Base-by-base conservation (phyloP, 345 rosid genomes). In the Acer saccharum region DNA sequence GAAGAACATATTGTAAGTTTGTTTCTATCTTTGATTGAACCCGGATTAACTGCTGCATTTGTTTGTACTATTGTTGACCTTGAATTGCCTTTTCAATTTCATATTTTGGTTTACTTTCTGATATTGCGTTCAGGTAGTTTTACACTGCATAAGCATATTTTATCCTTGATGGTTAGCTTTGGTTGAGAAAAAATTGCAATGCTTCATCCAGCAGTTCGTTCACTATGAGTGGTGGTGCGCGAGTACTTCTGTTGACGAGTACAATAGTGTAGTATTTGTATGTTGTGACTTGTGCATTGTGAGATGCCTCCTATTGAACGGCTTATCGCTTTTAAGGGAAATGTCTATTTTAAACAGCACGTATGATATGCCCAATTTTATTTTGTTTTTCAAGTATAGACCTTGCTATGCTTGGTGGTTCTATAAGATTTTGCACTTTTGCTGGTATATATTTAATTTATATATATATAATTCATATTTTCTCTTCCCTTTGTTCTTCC, bases 1-100 rank as follows among this genome's bases (percentile, higher is more conserved):
- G 79, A 85, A 65, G 89, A 75, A 50, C 97, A 97, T 73, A 81
- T 94, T 68, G 99, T 96, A 88, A 90, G 97, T 81, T 78, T 79
- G 75, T 50, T 65, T 65, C 13, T 62, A 14, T 18, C n/a, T 50
- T 79, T 32, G 60, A 8, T 32, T 5, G 10, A 10, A 60, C 67
- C 17, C 1, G 5, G 29, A 65, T 66, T 74, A 65, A 13, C 25
- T 21, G 65, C 35, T 58, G 25, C 65, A 60, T 52, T 75, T 69
- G 35, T 18, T 54, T 50, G 55, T 43, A 32, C 12, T 57, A 69
- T 69, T 58, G 18, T 69, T 58, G 18, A 46, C 7, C 61, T 17
- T 20, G 41, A 41, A 61, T 39, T 21, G 17, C 12, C 17, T 39
- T 43, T 43, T n/a, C 25, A 3, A 7, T 39, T 60, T 60, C 21